Evolutionary conservation across 2,329 filamentous ascomycete genomes (phyloP).

Genomic region (Claviceps purpurea): DNA sequence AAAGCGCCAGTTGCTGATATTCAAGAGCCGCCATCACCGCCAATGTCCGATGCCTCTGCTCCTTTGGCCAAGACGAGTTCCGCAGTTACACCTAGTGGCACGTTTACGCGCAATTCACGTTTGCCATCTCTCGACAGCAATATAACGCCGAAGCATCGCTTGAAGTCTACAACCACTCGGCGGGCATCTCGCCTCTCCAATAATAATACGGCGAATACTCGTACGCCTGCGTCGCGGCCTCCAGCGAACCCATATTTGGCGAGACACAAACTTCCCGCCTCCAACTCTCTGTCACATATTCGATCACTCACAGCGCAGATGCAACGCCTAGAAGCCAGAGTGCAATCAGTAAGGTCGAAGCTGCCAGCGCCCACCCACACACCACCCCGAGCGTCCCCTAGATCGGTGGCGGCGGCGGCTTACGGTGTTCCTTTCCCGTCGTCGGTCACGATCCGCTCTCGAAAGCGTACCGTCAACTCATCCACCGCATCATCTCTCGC

Average conservation of each 20-base stretch:
- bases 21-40: constrained; percentile 81
- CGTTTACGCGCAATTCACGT: constrained; percentile 31
- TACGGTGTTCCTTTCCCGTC: constrained; percentile 24
- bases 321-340: constrained; percentile 87
- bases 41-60: constrained; percentile 73
- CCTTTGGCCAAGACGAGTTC: constrained; percentile 40
- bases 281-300: constrained; percentile 77
- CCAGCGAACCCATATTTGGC: constrained; percentile 41
- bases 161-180: constrained; percentile 23
- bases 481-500: constrained; percentile 33
- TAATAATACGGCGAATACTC: constrained; percentile 29
- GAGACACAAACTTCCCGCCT: constrained; percentile 39
- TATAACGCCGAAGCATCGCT: constrained; percentile 43
- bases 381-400: constrained; percentile 70
- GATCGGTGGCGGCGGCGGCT: constrained; percentile 19
- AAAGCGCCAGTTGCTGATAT: constrained; percentile 48
- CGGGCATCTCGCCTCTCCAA: constrained; percentile 29
- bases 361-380: constrained; percentile 69
- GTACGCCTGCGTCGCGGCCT: constrained; percentile 32
- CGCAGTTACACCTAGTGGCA: constrained; percentile 21
- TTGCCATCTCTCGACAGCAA: constrained; percentile 41
- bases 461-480: constrained; percentile 52
- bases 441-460: constrained; percentile 51
- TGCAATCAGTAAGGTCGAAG: constrained; percentile 83
- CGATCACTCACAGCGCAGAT: constrained; percentile 90